Base-by-base conservation (phyloP, 768 basidiomycete species). In the Lactarius psammicola region DNA sequence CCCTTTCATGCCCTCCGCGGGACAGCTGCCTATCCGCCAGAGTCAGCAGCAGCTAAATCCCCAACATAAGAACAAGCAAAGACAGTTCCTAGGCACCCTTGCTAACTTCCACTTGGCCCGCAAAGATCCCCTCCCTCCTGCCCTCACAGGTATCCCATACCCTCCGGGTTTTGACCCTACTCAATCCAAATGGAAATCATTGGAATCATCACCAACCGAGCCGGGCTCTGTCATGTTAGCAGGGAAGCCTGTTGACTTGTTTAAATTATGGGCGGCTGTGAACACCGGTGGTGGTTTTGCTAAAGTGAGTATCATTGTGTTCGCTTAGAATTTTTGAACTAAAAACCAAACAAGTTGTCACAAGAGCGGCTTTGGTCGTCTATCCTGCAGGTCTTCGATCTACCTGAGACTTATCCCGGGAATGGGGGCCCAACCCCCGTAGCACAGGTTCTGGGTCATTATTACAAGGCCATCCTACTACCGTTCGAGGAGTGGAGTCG, bases 401-500 rank as follows among this genome's bases (percentile, higher is more conserved):
- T 77, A 2, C 77, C 77, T 26, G 76, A 77, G 51, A 69, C 72
- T 9, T 71, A 61, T 28, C 64, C 68, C 9, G 62, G 69, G 26
- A 56, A 60, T 23, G 83, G 84, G 40, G 78, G 79, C 30, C 78
- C 78, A 5, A 68, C 71, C 42, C 75, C 82, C 40, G 83, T 84
- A 13, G 82, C 84, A n/a, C 72, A 72, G 46, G 69, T 82, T 66
- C 76, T 92, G 59, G 80, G 79, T 28, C 80, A 84, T 58, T 82
- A 86, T 72, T 94, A 91, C 75, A 80, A 78, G 74, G 77, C 74
- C 18, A 79, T 94, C 64, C 77, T 92, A 28, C 77, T 78, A 44
- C 88, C 90, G 3, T 90, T 93, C 70, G 92, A 94, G 75, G 87
- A 89, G 38, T 74, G 78, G 34, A 89, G 87, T 74, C 82, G 83